phyloP scores from a whole-genome alignment of 1,139 yeast genomes.

The Lodderomyces pseudojiufengensis region DNA sequence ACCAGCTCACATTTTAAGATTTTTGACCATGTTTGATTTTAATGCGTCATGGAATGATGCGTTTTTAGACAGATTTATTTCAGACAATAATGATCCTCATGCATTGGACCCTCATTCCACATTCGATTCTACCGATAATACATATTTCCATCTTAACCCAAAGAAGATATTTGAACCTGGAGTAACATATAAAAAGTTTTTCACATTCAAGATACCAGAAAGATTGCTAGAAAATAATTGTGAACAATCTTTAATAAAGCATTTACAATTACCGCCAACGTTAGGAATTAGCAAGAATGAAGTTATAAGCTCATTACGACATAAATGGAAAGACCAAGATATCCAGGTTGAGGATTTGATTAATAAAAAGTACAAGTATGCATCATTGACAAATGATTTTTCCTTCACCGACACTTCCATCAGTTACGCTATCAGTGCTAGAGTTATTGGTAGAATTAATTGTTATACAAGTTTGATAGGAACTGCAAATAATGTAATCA shows the following conservation, averaged over 20 bases:
- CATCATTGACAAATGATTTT: conserved; percentile 29
- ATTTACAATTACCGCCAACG: conserved; percentile 36
- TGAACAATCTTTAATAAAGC: conserved; percentile 33
- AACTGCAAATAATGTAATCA: conserved; percentile 10
- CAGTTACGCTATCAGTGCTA: conserved; percentile 35
- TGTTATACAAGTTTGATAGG: conserved; percentile 24
- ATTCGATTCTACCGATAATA: conserved; percentile 32
- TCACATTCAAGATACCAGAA: conserved; percentile 38
- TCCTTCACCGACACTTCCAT: conserved; percentile 30
- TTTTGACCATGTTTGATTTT: conserved; percentile 40
- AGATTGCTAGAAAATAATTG: conserved; percentile 36
- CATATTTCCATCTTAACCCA: conserved; percentile 25
- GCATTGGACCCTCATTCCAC: conserved; percentile 13
- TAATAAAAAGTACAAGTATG: conserved; percentile 15
- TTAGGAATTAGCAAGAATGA: conserved; percentile 31
- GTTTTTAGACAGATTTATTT: conserved; percentile 25
- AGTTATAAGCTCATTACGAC: conserved; percentile 24
- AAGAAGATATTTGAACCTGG: conserved; percentile 30
- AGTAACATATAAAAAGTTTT: conserved; percentile 37
- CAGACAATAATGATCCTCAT: conserved; percentile 29
- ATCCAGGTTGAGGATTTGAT: too few relatives aligned
- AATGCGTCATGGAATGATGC: conserved; percentile 43
- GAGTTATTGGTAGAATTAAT: conserved; percentile 34
- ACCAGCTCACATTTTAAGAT: conserved; percentile 14
- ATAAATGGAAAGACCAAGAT: conserved; percentile 22